Evolutionary conservation across 345 rosid genomes (phyloP).

Genomic region (Salix brachista): DNA sequence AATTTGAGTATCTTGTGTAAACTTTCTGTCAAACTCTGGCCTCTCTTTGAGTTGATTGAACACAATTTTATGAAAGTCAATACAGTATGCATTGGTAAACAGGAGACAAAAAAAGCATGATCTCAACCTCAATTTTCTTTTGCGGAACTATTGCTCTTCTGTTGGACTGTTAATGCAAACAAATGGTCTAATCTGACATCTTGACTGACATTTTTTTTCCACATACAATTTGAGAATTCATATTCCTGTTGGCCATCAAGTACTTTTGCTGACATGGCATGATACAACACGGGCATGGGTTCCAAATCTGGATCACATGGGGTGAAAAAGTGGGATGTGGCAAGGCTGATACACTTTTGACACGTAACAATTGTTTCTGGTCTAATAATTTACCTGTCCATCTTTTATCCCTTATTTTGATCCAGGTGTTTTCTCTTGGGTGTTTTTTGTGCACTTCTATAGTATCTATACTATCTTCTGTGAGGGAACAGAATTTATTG

Average conservation of each 20-base stretch:
- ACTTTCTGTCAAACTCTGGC: background rate
- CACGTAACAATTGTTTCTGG: background rate
- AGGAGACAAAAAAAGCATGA: background rate
- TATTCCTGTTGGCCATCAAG: background rate
- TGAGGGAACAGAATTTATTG: background rate
- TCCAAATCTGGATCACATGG: background rate
- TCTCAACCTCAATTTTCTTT: background rate
- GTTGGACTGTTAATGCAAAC: background rate
- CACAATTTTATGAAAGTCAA: background rate
- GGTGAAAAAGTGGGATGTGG: background rate
- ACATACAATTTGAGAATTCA: background rate
- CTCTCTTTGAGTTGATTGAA: background rate
- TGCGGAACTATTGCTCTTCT: background rate
- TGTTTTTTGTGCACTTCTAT: background rate
- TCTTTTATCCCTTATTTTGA: background rate
- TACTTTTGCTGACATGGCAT: background rate
- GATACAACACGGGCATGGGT: background rate
- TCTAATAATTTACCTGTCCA: background rate
- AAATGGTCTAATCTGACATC: background rate
- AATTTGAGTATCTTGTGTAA: background rate
- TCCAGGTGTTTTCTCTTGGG: background rate
- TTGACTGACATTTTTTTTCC: background rate
- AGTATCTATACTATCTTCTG: background rate
- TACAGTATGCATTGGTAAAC: background rate
- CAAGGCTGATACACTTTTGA: background rate